Evolutionary conservation across 164 flowering plant genomes (phyloP), one percentile per base, ranked within the genome.

Genomic region (Protea cynaroides): DNA sequence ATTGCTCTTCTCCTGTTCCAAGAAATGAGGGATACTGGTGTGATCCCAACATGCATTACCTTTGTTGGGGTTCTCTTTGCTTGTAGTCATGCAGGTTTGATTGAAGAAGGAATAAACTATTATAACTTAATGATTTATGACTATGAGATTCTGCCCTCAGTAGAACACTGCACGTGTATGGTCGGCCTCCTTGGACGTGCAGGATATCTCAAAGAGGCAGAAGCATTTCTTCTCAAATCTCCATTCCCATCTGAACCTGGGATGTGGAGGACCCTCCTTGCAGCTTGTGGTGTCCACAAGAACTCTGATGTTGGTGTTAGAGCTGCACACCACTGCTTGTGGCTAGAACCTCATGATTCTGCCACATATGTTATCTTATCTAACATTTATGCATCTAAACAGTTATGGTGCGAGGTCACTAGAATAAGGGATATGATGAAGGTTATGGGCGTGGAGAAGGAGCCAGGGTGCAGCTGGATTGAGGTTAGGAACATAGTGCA

Each of bases 111-210:
- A 19, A 56, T 13, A 56, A 19, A 51, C 50, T 56, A 61, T 65
- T 68, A 64, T 60, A 61, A 68, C 43, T 54, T 63, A 56, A 71
- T 75, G 75, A 54, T 55, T 40, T 6, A 38, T 56, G 8, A 64
- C 43, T 60, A 71, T 65, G 63, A 62, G 29, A 74, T 75, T 54
- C 67, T 68, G 44, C 65, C 73, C 8, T 75, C 79, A 52, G 59
- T 72, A 25, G 79, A 72, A 63, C 72, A 72, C 50, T 65, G 69
- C 63, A 69, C 73, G 4, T 75, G 75, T 50, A 65, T 75, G 72
- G 78, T 65, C 23, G 69, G 68, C 64, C 75, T 75, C 52, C 70
- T 75, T 40, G 75, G 75, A n/a, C 72, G 59, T 60, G 67, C 72
- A 12, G 78, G 75, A 19, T 71, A 67, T 71, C 75, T 75, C 44